Conservation (phyloP, 139 green algal genomes). For the Coelastrella sp. region DNA sequence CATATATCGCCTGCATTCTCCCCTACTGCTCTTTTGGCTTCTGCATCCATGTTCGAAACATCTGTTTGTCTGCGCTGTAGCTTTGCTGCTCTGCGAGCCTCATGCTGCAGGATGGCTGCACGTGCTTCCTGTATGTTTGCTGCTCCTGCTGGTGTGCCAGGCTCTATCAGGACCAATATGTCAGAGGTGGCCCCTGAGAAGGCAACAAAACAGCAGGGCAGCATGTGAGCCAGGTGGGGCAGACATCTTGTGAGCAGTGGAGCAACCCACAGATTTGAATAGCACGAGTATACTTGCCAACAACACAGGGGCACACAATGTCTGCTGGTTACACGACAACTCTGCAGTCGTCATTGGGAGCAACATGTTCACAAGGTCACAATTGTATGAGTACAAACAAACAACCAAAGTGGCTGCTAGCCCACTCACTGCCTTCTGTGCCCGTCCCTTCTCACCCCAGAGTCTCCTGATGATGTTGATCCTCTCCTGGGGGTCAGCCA, state of each 20-base stretch:
- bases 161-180: constrained; percentile 84
- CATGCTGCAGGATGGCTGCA: constrained; percentile 43
- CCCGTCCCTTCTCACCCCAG: constrained; percentile 39
- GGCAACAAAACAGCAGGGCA: neutral
- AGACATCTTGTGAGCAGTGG: too few relatives aligned
- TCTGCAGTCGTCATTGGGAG: too few relatives aligned
- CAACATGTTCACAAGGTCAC: too few relatives aligned
- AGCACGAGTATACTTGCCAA: too few relatives aligned
- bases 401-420: neutral
- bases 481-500: constrained; percentile 9
- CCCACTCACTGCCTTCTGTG: neutral
- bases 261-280: too few relatives aligned
- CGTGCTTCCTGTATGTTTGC: constrained; percentile 66
- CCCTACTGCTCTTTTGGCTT: constrained; percentile 5
- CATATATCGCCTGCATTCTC: constrained; percentile 13
- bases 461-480: constrained; percentile 4
- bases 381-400: too few relatives aligned
- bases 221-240: constrained; percentile 25
- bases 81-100: constrained; percentile 43
- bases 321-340: too few relatives aligned
- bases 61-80: neutral
- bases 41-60: neutral
- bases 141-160: constrained; percentile 77
- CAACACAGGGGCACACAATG: too few relatives aligned
- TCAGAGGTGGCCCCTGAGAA: constrained; percentile 40